phyloP scores from a whole-genome alignment of 2,329 filamentous ascomycete species.

The Xylaria sp. region DNA sequence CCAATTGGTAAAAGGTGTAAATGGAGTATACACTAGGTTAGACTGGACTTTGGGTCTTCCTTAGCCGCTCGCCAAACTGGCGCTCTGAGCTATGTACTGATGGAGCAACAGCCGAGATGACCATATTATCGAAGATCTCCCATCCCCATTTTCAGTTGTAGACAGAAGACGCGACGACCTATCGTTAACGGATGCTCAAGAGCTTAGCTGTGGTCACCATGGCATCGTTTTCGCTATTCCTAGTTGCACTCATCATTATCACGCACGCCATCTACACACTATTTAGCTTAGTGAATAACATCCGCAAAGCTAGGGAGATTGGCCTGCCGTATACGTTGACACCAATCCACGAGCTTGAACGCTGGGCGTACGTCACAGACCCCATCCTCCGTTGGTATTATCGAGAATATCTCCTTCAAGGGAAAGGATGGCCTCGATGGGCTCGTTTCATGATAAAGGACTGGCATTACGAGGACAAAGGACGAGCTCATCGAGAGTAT shows the following conservation, averaged over 20 bases:
- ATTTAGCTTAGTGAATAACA: constrained; percentile 14
- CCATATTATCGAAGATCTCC: background rate
- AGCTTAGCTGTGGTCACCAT: background rate
- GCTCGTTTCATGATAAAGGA: constrained; percentile 29
- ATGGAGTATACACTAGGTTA: background rate
- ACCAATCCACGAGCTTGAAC: constrained; percentile 17
- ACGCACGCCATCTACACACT: background rate
- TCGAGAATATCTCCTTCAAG: background rate
- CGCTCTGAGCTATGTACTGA: background rate
- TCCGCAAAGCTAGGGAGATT: constrained; percentile 1
- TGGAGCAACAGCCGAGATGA: constrained; percentile 3
- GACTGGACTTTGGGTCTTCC: background rate
- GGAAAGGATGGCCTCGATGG: constrained; percentile 26
- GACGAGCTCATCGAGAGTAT: constrained; percentile 17
- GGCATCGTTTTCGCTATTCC: constrained; percentile 16
- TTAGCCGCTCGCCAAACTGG: background rate
- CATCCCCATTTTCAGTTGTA: background rate
- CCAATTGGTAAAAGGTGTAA: background rate
- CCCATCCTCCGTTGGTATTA: constrained; percentile 13
- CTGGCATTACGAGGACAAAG: constrained; percentile 29
- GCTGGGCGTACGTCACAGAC: constrained; percentile 16
- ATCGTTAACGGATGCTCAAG: background rate
- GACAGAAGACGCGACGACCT: background rate
- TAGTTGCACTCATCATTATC: background rate
- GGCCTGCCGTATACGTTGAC: constrained; percentile 21